Evolutionary conservation across 306 rosid species (phyloP), one percentile per base, ranked within the genome.

Genomic region (Medicago truncatula): DNA sequence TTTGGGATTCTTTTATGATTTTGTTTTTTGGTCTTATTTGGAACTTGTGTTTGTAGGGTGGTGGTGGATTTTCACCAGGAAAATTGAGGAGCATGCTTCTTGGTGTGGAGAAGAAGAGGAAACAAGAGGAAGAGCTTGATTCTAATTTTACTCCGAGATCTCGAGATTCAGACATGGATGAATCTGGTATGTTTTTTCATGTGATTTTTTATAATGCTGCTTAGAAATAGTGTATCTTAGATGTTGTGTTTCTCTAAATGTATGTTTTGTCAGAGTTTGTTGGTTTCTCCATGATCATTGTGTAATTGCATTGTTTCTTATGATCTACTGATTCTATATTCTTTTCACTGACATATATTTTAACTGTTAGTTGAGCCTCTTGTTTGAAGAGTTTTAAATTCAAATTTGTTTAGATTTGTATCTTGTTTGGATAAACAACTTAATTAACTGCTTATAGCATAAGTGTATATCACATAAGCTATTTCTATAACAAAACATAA

Each of bases 41-140:
- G 57, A 53, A 53, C 78, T 80, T 80, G 81, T 61, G 74, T 40
- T 63, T 80, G 17, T 81, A 93, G 98, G 88, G 88, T 71, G 86
- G 79, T 54, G 98, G 96, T n/a, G 97, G 97, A 64, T 90, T 92
- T 71, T 95, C 98, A 4, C 98, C 98, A 0, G 96, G 95, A 28
- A 95, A 92, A 81, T 81, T 92, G 85, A 90, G 97, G 86, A 86
- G 60, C 41, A 90, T 95, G 89, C 84, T 95, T 3, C 67, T 95
- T 49, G 98, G 98, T 65, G 88, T 91, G 71, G 97, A 91, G 88
- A 90, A 87, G 89, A 88, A 85, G 83, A 90, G 91, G 84, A 91
- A 88, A 83, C 88, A 88, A 73, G 89, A 82, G 61, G 88, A 90
- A 39, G 91, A 81, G n/a, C 77, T 82, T 69, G 90, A 79, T 71